Base-by-base conservation (phyloP, 768 basidiomycete species). In the Tephrocybe sp. region DNA sequence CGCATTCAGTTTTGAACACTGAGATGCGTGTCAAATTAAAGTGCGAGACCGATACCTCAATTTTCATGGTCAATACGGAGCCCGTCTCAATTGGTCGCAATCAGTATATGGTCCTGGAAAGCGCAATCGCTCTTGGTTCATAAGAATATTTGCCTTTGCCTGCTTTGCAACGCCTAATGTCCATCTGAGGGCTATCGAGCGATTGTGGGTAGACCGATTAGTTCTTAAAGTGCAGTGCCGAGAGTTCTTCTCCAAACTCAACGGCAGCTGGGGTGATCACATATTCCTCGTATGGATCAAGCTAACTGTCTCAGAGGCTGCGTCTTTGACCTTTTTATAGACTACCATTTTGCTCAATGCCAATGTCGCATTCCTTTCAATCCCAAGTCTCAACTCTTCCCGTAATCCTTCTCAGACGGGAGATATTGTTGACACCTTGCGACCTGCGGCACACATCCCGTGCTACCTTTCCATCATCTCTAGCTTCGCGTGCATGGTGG, bases 61-160 rank as follows among this genome's bases (percentile, higher is more conserved):
- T 19, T 47, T 47, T 21, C 12, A 52, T 18, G 50, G 50, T 6
- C 50, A 34, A 19, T 45, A 47, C 21, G 44, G 37, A 3, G 45
- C 44, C 21, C 44, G 50, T 4, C 27, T 45, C 4, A 31, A 45
- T 37, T 25, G 38, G 19, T 31, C 37, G 4, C 40, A 46, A 19
- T 39, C 45, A 1, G 45, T 47, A 12, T 27, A 46, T 23, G 38
- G 38, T 19, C 6, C 27, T 15, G 38, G 21, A 9, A 40, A 48
- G 23, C 47, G 30, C 9, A 33, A 16, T 5, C 38, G 29, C 11
- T 31, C 47, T 10, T 41, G 27, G 43, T 31, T 44, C 30, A 31
- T 44, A 9, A 44, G 43, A 25, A 31, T 44, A 30, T 31, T 44
- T 21, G 31, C 39, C n/a, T 12, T 31, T 8, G 4, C 41, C 3